phyloP scores from a whole-genome alignment of 176 grass and related monocot genomes.

The Ananas comosus region DNA sequence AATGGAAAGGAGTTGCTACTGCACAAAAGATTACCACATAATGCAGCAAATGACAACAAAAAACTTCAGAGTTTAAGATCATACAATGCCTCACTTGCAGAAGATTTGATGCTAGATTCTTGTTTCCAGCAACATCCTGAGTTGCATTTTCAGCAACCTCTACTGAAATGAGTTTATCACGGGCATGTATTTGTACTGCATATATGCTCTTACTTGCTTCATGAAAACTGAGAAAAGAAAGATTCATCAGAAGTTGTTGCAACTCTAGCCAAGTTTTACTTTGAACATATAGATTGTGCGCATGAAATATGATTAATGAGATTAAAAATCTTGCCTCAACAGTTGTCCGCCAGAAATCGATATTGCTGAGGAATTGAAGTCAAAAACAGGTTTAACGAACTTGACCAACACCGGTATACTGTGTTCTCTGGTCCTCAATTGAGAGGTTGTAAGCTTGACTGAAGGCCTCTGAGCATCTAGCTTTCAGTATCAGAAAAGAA shows the following conservation, averaged over 20 bases:
- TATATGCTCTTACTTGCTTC: conserved; percentile 81
- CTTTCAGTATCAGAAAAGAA: conserved; percentile 9
- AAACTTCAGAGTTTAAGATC: background rate
- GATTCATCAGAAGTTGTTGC: background rate
- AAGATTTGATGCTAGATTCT: conserved; percentile 59
- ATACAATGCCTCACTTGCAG: conserved; percentile 87
- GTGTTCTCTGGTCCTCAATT: conserved; percentile 46
- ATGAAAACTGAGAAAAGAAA: conserved; percentile 54
- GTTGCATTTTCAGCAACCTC: conserved; percentile 59
- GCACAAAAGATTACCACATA: too few species aligned
- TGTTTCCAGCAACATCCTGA: conserved; percentile 73
- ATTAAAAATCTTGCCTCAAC: conserved; percentile 45
- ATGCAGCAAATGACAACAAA: background rate
- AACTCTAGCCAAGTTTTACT: background rate
- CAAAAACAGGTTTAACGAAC: conserved; percentile 88
- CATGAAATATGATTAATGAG: background rate
- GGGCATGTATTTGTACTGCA: conserved; percentile 37
- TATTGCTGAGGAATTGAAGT: conserved; percentile 71
- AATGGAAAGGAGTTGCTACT: too few species aligned
- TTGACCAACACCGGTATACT: conserved; percentile 60
- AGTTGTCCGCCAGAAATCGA: conserved; percentile 50
- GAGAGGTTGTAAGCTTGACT: conserved; percentile 57
- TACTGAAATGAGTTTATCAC: conserved; percentile 53
- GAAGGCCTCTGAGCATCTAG: conserved; percentile 61
- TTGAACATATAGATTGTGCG: background rate